A percentile compares a stretch with the other conserved stretches of the same genome.
phyloP scores from a whole-genome alignment of 179 eudicot species.

The Beta corolliflora region DNA sequence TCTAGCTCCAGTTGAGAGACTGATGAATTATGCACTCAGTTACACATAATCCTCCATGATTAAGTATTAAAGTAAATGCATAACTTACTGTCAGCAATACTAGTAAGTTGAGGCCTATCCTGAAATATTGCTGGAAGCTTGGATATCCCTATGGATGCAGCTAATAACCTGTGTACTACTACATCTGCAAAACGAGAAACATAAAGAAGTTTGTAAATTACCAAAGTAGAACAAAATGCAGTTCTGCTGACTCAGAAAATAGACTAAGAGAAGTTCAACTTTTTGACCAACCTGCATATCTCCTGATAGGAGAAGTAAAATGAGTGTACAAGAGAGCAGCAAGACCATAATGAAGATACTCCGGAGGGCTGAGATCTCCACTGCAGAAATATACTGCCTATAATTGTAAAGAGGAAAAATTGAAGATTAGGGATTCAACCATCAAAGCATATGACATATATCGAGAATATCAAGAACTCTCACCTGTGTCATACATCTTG shows the following conservation, averaged over 20 bases:
- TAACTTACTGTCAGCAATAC: constrained; percentile 89
- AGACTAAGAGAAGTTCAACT: not conserved
- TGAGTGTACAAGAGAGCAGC: constrained; percentile 91
- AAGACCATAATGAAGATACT: constrained; percentile 90
- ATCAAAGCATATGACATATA: not conserved
- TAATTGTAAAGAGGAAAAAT: constrained; percentile 21
- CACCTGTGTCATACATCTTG: constrained; percentile 99
- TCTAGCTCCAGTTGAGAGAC: not conserved
- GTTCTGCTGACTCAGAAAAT: not conserved
- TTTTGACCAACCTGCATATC: constrained; percentile 74
- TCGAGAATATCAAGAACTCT: constrained; percentile 11
- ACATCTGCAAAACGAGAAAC: constrained; percentile 62
- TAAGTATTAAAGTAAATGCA: not conserved
- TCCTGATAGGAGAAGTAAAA: constrained; percentile 93
- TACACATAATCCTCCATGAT: not conserved
- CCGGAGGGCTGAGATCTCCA: constrained; percentile 92
- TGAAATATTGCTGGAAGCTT: constrained; percentile 81
- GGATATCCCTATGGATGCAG: constrained; percentile 86
- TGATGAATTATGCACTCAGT: not conserved
- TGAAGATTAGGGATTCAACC: not conserved
- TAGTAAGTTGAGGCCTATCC: constrained; percentile 83
- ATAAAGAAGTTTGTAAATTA: constrained; percentile 8
- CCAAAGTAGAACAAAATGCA: not conserved
- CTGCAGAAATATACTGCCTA: constrained; percentile 98
- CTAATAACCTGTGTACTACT: constrained; percentile 89